Evolutionary conservation across 768 basidiomycete species (phyloP).

Genomic region (Mycena vulgaris): DNA sequence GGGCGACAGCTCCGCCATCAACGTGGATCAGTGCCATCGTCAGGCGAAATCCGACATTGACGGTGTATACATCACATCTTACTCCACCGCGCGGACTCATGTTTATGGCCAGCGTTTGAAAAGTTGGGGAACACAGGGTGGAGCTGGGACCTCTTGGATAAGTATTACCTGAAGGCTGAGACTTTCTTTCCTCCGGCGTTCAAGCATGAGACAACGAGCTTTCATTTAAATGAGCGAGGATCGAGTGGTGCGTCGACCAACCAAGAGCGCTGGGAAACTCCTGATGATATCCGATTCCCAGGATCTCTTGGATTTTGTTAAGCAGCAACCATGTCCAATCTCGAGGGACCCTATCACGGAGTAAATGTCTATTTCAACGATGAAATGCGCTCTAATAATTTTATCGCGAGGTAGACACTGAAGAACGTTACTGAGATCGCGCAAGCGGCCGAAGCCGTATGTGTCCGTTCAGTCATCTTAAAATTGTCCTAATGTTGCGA

Average conservation of each 20-base stretch:
- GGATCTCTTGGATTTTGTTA: background rate
- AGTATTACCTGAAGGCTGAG: background rate
- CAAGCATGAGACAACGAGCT: background rate
- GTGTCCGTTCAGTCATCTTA: background rate
- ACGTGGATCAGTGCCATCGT: slow-evolving; percentile 32
- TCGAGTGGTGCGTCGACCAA: background rate
- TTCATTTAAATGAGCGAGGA: background rate
- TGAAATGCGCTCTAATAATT: background rate
- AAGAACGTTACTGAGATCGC: background rate
- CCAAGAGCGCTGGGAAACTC: background rate
- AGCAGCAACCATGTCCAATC: background rate
- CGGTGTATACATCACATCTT: slow-evolving; percentile 1
- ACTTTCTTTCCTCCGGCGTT: background rate
- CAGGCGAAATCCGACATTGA: slow-evolving; percentile 37
- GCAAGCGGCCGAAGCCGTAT: background rate
- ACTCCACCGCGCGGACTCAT: background rate
- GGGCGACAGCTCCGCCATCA: slow-evolving; percentile 38
- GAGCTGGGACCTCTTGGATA: slow-evolving; percentile 5
- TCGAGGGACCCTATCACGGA: background rate
- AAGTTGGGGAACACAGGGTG: slow-evolving; percentile 2
- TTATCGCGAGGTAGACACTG: background rate
- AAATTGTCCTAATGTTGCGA: background rate
- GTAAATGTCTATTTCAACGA: background rate
- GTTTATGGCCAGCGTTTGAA: background rate
- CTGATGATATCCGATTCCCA: background rate